These are phyloP conservation scores for Penicillium aurantiogriseum DNA, from an alignment of 2,329 filamentous ascomycete species.

Conservation along the genomic window DNA sequence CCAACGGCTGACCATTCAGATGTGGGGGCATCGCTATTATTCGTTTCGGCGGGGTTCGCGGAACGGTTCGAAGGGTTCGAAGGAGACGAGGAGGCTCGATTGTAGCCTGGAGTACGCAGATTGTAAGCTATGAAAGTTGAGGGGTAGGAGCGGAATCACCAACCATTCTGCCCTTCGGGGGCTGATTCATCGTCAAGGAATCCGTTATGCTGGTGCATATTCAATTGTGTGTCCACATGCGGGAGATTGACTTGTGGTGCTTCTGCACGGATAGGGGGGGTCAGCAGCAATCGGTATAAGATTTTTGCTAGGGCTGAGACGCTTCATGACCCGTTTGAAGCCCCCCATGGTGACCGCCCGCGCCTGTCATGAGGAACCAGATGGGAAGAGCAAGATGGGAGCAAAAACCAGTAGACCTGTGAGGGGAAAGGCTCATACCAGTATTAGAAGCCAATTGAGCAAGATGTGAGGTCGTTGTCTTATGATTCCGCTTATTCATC, in stretches of 20 bases:
- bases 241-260: slow-evolving; percentile 40
- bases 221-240: slow-evolving; percentile 43
- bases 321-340: slow-evolving; percentile 30
- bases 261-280: slow-evolving; percentile 23
- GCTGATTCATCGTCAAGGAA: slow-evolving; percentile 34
- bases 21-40: slow-evolving; percentile 31
- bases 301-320: slow-evolving; percentile 12
- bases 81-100: slow-evolving; percentile 15
- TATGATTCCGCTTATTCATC: slow-evolving; percentile 10
- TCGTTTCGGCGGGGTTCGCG: slow-evolving; percentile 21
- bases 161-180: slow-evolving; percentile 26
- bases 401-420: slow-evolving; percentile 5
- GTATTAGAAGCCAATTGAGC: slow-evolving; percentile 5
- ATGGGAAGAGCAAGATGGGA: neutral
- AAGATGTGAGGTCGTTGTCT: neutral
- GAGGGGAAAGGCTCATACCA: slow-evolving; percentile 4
- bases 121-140: slow-evolving; percentile 1
- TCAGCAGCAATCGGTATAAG: slow-evolving; percentile 26
- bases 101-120: slow-evolving; percentile 10
- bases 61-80: slow-evolving; percentile 15
- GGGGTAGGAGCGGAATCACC: slow-evolving; percentile 8
- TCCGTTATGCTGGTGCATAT: slow-evolving; percentile 45
- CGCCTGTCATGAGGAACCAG: slow-evolving; percentile 8
- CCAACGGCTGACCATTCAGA: slow-evolving; percentile 52
- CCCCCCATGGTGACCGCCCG: slow-evolving; percentile 26